These are phyloP conservation scores for Amanita rubescens DNA, from an alignment of 768 basidiomycete species.

Conservation along the genomic window DNA sequence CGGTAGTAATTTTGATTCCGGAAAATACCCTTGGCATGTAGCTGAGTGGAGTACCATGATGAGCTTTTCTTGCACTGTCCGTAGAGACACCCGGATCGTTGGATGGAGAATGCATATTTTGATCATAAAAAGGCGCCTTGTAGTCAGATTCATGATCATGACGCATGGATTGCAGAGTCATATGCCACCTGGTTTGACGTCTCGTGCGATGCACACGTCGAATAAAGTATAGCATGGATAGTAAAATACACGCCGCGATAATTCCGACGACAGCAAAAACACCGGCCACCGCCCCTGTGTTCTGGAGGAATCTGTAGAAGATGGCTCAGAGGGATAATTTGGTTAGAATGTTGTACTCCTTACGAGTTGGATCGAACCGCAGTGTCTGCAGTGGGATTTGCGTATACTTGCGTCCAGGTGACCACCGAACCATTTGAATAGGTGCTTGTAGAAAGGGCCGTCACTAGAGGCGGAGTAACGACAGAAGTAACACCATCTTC, in stretches of 20 bases:
- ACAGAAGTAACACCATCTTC: slow-evolving; percentile 19
- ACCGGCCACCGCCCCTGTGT: slow-evolving; percentile 64
- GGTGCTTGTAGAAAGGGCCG: slow-evolving; percentile 38
- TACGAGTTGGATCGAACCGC: slow-evolving; percentile 14
- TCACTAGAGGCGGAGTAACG: slow-evolving; percentile 36
- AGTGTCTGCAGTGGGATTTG: slow-evolving; percentile 34
- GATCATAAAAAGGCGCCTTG: not conserved
- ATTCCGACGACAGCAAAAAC: slow-evolving; percentile 68
- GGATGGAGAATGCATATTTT: not conserved
- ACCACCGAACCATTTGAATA: slow-evolving; percentile 35
- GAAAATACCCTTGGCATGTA: not conserved
- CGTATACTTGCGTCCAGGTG: slow-evolving; percentile 46
- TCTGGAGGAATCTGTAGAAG: slow-evolving; percentile 48
- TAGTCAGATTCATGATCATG: slow-evolving; percentile 8
- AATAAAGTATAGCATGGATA: slow-evolving; percentile 36
- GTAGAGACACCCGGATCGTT: not conserved
- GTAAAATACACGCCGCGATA: slow-evolving; percentile 35
- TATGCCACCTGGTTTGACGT: slow-evolving; percentile 29
- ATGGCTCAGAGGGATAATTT: slow-evolving; percentile 5
- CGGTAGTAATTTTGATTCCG: too few species aligned
- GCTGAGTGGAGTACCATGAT: not conserved
- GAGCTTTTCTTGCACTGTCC: not conserved
- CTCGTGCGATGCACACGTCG: slow-evolving; percentile 33
- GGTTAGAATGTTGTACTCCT: not conserved
- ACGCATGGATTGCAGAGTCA: slow-evolving; percentile 27